phyloP scores from a whole-genome alignment of 345 rosid genomes.

The Laguncularia racemosa region DNA sequence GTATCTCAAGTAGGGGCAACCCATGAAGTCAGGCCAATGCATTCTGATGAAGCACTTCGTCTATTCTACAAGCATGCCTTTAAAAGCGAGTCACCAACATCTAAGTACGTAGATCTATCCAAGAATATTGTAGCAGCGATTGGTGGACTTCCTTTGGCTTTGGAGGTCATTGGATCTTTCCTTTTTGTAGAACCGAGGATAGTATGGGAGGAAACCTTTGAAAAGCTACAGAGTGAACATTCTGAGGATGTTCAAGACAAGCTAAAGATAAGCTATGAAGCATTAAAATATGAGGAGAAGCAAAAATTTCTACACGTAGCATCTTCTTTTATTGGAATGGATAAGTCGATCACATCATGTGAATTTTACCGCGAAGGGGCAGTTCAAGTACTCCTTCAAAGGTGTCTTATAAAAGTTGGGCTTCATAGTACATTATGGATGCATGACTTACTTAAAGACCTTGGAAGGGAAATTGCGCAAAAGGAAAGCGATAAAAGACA shows the following conservation, averaged over 20 bases:
- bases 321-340: background rate
- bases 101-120: background rate
- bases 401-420: constrained; percentile 9
- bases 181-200: background rate
- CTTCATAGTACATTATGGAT: background rate
- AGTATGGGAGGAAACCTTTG: background rate
- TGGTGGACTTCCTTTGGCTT: background rate
- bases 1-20: background rate
- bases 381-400: background rate
- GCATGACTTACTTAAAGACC: constrained; percentile 4
- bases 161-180: constrained; percentile 6
- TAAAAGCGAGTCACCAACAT: background rate
- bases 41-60: background rate
- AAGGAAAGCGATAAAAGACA: background rate
- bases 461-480: constrained; percentile 1
- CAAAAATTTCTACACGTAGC: constrained; percentile 10
- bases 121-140: background rate
- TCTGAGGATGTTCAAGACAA: background rate
- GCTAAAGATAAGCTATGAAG: constrained; percentile 5
- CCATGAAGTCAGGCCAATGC: background rate
- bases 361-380: background rate
- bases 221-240: background rate
- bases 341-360: background rate
- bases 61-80: constrained; percentile 5
- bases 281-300: background rate